Evolutionary conservation across 2,329 filamentous ascomycete species (phyloP), one percentile per base, ranked within the genome.

Genomic region (Cryphonectria naterciae): DNA sequence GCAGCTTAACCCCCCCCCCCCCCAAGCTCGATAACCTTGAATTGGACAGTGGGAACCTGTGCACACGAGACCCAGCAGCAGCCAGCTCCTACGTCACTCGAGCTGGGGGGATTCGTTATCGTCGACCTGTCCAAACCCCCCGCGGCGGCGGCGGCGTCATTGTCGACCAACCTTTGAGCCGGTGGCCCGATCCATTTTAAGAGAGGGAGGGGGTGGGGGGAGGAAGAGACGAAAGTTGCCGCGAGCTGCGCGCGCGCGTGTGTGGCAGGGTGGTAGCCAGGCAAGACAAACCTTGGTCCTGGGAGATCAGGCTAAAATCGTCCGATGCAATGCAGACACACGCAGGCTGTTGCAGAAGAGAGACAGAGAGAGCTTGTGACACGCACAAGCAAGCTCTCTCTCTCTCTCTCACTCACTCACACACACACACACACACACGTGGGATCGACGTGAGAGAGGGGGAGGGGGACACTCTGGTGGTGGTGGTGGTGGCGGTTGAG

Each of bases 261-360:
- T 49, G 46, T 49, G 46, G 46, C 22, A 58, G 54, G 54, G 54
- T 58, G 54, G 54, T 49, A 22, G 46, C 46, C 46, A 49, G 46
- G 22, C 46, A 15, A 58, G 13, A 15, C 19, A 32, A 35, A 35
- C 11, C 54, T 32, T 58, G 54, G 6, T 58, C 22, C 28, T 58
- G 25, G 8, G 54, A 58, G 25, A 58, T 58, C 54, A 58, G 54
- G 54, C 54, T 58, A 32, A 58, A 58, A 25, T 58, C 54, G 13
- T 28, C 13, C 54, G 13, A 32, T 35, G 54, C 54, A 58, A 58
- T 35, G 28, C 54, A n/a, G 6, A 52, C 25, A 49, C 25, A 32
- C 4, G 35, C 54, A 32, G 13, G 52, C n/a, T 25, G 52, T 11
- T 25, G 52, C 25, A 13, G 13, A 56, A 25, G n/a, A 54, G 52